These are phyloP conservation scores for Pneumocystis canis DNA, from an alignment of 1,139 yeast species.

Conservation along the genomic window DNA sequence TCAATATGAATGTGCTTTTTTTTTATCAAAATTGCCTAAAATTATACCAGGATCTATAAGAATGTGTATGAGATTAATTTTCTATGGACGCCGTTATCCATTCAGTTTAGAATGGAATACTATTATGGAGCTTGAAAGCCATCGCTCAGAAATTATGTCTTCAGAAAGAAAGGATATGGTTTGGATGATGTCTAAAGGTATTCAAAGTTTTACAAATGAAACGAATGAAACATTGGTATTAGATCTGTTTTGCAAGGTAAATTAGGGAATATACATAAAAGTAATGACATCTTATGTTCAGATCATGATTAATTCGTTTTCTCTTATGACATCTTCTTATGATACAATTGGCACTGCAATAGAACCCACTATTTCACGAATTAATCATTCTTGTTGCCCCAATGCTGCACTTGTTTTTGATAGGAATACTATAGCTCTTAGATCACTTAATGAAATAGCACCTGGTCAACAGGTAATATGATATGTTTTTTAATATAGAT, in stretches of 20 bases:
- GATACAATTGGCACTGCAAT: slow-evolving; percentile 24
- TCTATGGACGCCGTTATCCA: background rate
- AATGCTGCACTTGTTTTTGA: slow-evolving; percentile 23
- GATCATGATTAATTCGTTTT: slow-evolving; percentile 8
- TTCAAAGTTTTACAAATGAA: slow-evolving; percentile 7
- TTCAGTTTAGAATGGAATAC: background rate
- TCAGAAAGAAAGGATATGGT: slow-evolving; percentile 4
- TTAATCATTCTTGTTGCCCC: slow-evolving; percentile 26
- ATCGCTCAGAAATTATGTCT: slow-evolving; percentile 3
- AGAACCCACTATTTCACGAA: slow-evolving; percentile 28
- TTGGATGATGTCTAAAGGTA: slow-evolving; percentile 10
- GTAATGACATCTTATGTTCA: background rate
- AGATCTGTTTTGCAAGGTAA: slow-evolving; percentile 6
- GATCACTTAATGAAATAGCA: slow-evolving; percentile 19
- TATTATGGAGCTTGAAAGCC: slow-evolving; percentile 1
- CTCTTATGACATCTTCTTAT: slow-evolving; percentile 5
- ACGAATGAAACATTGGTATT: slow-evolving; percentile 1
- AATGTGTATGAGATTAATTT: slow-evolving; percentile 7
- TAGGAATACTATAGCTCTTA: slow-evolving; percentile 16
- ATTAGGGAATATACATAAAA: background rate
- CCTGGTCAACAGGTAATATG: slow-evolving; percentile 19
- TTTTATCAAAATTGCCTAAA: slow-evolving; percentile 4
- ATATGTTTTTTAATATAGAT: background rate
- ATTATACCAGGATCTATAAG: slow-evolving; percentile 7
- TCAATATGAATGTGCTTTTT: slow-evolving; percentile 10